A percentile compares a stretch with the other conserved stretches of the same genome.
Conservation (phyloP, 2,329 filamentous ascomycete species). For the Emergomyces orientalis region DNA sequence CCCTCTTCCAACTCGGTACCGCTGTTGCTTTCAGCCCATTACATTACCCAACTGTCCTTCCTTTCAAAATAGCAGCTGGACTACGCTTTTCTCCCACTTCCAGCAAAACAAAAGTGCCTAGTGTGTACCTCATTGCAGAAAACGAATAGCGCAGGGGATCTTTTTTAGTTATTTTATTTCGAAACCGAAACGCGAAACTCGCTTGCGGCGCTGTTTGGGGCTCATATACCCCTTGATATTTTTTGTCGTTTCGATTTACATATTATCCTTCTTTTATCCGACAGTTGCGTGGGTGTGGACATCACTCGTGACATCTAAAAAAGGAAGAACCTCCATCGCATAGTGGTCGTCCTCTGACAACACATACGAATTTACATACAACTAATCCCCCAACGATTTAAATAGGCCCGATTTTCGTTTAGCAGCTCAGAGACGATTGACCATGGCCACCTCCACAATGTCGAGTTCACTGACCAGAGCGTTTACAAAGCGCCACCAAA, state of each 20-base stretch:
- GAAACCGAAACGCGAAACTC: neutral
- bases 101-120: neutral
- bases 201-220: neutral
- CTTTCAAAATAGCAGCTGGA: neutral
- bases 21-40: neutral
- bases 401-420: neutral
- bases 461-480: slow-evolving; percentile 34
- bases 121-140: neutral
- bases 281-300: neutral
- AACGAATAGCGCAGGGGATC: neutral
- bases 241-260: neutral
- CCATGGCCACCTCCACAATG: slow-evolving; percentile 21
- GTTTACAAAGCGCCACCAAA: slow-evolving; percentile 40
- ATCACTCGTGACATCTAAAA: neutral
- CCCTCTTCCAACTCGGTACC: neutral
- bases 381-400: neutral
- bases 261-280: neutral
- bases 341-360: neutral
- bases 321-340: neutral
- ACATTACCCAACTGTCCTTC: neutral
- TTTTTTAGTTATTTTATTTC: neutral
- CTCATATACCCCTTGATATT: neutral
- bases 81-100: neutral
- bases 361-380: neutral
- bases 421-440: neutral